phyloP scores from a whole-genome alignment of 2,329 filamentous ascomycete species.

The Davidsoniella australis region DNA sequence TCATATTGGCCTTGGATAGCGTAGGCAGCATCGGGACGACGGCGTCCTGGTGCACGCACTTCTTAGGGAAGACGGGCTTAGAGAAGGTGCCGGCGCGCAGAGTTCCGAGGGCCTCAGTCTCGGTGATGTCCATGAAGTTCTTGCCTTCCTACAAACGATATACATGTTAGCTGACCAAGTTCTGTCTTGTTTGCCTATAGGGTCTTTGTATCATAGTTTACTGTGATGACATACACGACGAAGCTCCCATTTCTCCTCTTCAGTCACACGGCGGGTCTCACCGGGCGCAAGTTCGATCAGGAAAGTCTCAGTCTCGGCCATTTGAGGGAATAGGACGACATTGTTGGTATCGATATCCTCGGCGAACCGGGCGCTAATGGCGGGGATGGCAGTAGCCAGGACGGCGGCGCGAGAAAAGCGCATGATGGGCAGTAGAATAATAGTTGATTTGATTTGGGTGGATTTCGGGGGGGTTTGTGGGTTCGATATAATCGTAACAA shows the following conservation, averaged over 20 bases:
- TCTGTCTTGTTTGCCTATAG: not conserved
- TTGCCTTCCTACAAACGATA: slow-evolving; percentile 45
- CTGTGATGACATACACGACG: slow-evolving; percentile 44
- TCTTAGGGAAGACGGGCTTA: slow-evolving; percentile 45
- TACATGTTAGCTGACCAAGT: not conserved
- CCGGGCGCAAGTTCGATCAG: slow-evolving; percentile 76
- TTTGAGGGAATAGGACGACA: slow-evolving; percentile 30
- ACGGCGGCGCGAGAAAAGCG: slow-evolving; percentile 35
- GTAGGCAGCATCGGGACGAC: slow-evolving; percentile 49
- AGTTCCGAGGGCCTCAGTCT: slow-evolving; percentile 39
- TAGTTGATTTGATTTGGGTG: not conserved
- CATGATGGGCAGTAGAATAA: slow-evolving; percentile 23
- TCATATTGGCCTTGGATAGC: slow-evolving; percentile 62
- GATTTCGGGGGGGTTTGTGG: not conserved
- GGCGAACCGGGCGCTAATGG: slow-evolving; percentile 38
- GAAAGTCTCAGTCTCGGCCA: slow-evolving; percentile 35
- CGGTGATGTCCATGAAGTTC: slow-evolving; percentile 90
- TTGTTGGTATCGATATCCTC: slow-evolving; percentile 33
- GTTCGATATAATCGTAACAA: not conserved
- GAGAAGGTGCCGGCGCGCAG: slow-evolving; percentile 18
- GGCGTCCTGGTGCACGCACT: slow-evolving; percentile 45
- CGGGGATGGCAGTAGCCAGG: slow-evolving; percentile 37
- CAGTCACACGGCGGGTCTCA: slow-evolving; percentile 71
- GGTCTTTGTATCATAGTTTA: slow-evolving; percentile 1
- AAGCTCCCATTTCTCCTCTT: slow-evolving; percentile 88